Percentiles rank a stretch among this genome's conserved stretches.
These are phyloP conservation scores for Ophiocordyceps camponoti-saundersi DNA, from an alignment of 2,329 filamentous ascomycete genomes.

Conservation along the genomic window DNA sequence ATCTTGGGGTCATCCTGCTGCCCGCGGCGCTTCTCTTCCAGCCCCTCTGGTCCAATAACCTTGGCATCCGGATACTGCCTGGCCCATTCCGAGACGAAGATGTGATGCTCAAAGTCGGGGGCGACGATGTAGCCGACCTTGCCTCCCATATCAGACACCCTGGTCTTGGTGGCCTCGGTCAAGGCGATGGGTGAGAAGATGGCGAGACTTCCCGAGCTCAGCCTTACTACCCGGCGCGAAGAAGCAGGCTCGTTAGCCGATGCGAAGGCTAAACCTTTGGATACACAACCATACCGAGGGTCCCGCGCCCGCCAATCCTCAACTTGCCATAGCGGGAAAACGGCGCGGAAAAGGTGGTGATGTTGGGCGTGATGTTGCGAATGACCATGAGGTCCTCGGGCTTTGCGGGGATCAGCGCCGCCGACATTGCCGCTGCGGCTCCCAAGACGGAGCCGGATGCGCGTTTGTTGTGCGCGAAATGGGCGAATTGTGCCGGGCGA, in stretches of 20 bases:
- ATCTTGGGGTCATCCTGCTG: slow-evolving; percentile 28
- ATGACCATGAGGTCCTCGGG: slow-evolving; percentile 81
- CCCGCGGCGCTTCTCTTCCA: slow-evolving; percentile 64
- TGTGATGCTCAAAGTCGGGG: slow-evolving; percentile 84
- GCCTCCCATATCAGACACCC: slow-evolving; percentile 47
- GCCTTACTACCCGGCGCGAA: slow-evolving; percentile 39
- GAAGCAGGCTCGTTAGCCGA: background rate
- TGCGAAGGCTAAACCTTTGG: background rate
- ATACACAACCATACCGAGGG: slow-evolving; percentile 43
- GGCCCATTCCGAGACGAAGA: slow-evolving; percentile 79
- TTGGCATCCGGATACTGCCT: slow-evolving; percentile 60
- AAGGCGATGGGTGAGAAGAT: slow-evolving; percentile 86
- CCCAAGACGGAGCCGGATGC: background rate
- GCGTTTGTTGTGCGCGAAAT: background rate
- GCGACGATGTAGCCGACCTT: slow-evolving; percentile 73
- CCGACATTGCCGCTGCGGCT: slow-evolving; percentile 28
- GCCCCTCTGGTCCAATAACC: slow-evolving; percentile 66
- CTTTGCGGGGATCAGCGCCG: slow-evolving; percentile 48
- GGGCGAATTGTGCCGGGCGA: background rate
- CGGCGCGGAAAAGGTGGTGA: slow-evolving; percentile 66
- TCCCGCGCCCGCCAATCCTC: slow-evolving; percentile 75
- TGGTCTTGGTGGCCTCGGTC: slow-evolving; percentile 53
- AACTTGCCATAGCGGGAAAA: slow-evolving; percentile 67
- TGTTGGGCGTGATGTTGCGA: slow-evolving; percentile 61
- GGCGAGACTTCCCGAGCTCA: slow-evolving; percentile 61